Evolutionary conservation across 805 yeast genomes (phyloP).

Genomic region (Jamesozyma jinghongensis): DNA sequence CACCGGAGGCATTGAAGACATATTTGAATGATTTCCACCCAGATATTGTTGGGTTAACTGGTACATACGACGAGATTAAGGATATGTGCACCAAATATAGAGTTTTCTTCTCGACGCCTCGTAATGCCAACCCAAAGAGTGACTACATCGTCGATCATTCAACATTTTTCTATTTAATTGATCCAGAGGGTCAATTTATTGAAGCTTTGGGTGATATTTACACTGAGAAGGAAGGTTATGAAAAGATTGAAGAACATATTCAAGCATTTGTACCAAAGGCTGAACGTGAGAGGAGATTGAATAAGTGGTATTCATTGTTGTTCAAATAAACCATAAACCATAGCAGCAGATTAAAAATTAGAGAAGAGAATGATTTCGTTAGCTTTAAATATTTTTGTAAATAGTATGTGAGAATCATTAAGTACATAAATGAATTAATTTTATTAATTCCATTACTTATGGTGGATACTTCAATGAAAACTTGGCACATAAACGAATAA

Average conservation of each 20-base stretch:
- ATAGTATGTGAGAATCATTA: too few species aligned
- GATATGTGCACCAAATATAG: conserved; percentile 77
- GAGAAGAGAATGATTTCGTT: too few species aligned
- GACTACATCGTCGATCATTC: conserved; percentile 96
- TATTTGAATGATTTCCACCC: conserved; percentile 86
- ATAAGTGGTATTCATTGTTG: conserved; percentile 43
- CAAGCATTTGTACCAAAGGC: conserved; percentile 67
- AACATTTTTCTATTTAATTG: conserved; percentile 92
- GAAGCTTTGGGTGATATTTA: conserved; percentile 92
- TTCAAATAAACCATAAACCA: conserved; percentile 9
- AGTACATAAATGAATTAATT: too few species aligned
- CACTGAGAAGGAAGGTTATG: conserved; percentile 65
- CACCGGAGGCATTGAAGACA: conserved; percentile 72
- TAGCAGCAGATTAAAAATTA: too few species aligned
- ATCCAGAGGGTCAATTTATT: conserved; percentile 89
- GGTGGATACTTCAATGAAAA: too few species aligned
- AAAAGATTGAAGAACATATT: conserved; percentile 66
- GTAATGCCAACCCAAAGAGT: conserved; percentile 84
- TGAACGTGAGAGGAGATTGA: conserved; percentile 56
- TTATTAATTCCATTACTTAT: too few species aligned
- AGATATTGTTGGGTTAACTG: conserved; percentile 81
- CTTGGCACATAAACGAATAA: too few species aligned
- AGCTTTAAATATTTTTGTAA: background rate
- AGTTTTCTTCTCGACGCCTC: conserved; percentile 95
- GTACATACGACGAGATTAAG: conserved; percentile 78